phyloP scores from a whole-genome alignment of 2,329 filamentous ascomycete species.

The Diaporthe velutina region DNA sequence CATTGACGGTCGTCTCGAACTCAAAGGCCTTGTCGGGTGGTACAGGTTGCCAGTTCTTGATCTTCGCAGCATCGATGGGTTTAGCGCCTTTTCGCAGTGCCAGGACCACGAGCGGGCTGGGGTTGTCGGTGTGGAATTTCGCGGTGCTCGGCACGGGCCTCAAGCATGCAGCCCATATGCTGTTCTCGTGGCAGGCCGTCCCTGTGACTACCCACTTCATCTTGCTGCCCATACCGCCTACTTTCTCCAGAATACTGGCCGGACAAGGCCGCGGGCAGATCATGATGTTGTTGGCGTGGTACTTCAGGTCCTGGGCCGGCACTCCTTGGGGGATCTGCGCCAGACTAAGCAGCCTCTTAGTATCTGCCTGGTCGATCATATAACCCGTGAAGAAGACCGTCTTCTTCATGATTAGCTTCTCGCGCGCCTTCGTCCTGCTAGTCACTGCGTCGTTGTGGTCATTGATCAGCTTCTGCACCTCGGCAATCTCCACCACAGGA shows the following conservation, averaged over 20 bases:
- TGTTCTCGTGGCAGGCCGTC: constrained; percentile 80
- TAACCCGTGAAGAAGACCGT: constrained; percentile 95
- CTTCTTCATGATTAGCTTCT: constrained; percentile 80
- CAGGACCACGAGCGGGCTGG: constrained; percentile 83
- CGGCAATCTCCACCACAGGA: constrained; percentile 82
- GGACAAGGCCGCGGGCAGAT: constrained; percentile 86
- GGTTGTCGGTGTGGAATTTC: constrained; percentile 83
- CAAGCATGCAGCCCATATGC: constrained; percentile 88
- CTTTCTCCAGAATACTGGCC: constrained; percentile 79
- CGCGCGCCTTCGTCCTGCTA: constrained; percentile 48
- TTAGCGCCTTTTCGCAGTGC: constrained; percentile 81
- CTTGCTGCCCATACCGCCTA: constrained; percentile 88
- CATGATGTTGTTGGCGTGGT: constrained; percentile 90
- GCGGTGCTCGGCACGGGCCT: constrained; percentile 77
- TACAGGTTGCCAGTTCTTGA: constrained; percentile 86
- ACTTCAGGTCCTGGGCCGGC: constrained; percentile 79
- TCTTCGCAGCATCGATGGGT: constrained; percentile 84
- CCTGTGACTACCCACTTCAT: constrained; percentile 87
- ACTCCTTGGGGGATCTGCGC: constrained; percentile 72
- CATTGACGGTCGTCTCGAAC: constrained; percentile 87
- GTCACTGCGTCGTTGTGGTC: constrained; percentile 78
- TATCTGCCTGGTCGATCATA: constrained; percentile 80
- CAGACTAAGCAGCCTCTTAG: constrained; percentile 78
- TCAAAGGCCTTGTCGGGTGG: constrained; percentile 77
- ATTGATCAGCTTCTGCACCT: constrained; percentile 92